phyloP scores from a whole-genome alignment of 257 asterid genomes.

The Nicotiana noctiflora region DNA sequence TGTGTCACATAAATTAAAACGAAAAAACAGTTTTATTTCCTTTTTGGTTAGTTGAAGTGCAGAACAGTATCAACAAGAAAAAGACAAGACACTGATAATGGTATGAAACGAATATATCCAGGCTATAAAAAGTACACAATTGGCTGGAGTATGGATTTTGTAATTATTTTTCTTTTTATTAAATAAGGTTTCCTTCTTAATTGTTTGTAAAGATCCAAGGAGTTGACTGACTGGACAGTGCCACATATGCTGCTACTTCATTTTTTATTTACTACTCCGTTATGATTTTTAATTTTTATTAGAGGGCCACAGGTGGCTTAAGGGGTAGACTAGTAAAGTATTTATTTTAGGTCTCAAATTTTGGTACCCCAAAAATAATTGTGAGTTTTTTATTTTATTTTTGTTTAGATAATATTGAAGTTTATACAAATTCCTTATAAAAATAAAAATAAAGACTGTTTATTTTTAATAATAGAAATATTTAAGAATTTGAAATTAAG shows the following conservation, averaged over 20 bases:
- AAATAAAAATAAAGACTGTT: too few relatives aligned
- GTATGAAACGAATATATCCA: slow-evolving; percentile 8
- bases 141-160: slow-evolving; percentile 12
- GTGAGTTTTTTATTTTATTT: too few relatives aligned
- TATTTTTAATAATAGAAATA: too few relatives aligned
- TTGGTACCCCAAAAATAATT: too few relatives aligned
- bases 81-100: background rate
- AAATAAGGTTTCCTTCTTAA: background rate
- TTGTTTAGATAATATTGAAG: too few relatives aligned
- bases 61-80: background rate
- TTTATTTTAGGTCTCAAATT: too few relatives aligned
- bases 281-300: too few relatives aligned
- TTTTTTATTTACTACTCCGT: background rate
- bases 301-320: too few relatives aligned
- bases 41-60: background rate
- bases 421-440: too few relatives aligned
- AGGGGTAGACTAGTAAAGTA: too few relatives aligned
- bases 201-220: slow-evolving; percentile 36
- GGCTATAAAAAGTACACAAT: slow-evolving; percentile 22
- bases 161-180: background rate
- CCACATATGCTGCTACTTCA: background rate
- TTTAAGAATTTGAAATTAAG: too few relatives aligned
- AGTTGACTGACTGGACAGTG: slow-evolving; percentile 33
- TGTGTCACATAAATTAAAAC: background rate
- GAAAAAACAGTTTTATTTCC: background rate